Conservation (phyloP, 2,329 filamentous ascomycete genomes). For the Trichoderma oligosporum region DNA sequence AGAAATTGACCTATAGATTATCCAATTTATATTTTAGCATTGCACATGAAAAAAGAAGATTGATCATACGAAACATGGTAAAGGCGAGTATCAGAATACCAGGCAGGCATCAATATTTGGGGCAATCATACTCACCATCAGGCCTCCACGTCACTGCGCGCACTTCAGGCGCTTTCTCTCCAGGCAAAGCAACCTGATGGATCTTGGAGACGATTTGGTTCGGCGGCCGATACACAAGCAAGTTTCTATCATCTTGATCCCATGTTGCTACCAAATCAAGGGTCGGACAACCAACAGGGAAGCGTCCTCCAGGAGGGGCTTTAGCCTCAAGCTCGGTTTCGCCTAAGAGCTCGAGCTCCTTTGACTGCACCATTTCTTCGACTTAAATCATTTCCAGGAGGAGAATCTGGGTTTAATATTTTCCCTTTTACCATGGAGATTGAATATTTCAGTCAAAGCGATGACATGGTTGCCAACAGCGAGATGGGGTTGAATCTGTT, state of each 20-base stretch:
- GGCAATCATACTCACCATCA: conserved; percentile 51
- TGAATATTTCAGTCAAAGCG: neutral
- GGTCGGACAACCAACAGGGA: conserved; percentile 73
- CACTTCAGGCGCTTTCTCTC: conserved; percentile 40
- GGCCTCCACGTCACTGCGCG: conserved; percentile 61
- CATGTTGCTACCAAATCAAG: conserved; percentile 76
- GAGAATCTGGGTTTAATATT: too few species aligned
- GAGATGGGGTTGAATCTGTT: neutral
- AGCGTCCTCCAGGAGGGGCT: conserved; percentile 45
- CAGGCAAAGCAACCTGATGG: conserved; percentile 42
- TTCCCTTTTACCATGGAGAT: too few species aligned
- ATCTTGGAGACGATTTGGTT: conserved; percentile 61
- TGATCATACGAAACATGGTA: neutral
- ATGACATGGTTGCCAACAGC: neutral
- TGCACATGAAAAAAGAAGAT: neutral
- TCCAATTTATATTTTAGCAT: too few species aligned
- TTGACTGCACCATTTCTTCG: conserved; percentile 28
- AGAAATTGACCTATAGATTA: conserved; percentile 64
- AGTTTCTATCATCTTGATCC: conserved; percentile 62
- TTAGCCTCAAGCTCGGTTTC: conserved; percentile 55
- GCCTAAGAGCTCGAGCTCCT: conserved; percentile 46
- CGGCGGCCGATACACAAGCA: conserved; percentile 75
- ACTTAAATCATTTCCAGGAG: neutral
- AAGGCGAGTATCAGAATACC: neutral
- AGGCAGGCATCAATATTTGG: neutral